phyloP scores from a whole-genome alignment of 495 filamentous ascomycete species.

The Neurospora sp. region DNA sequence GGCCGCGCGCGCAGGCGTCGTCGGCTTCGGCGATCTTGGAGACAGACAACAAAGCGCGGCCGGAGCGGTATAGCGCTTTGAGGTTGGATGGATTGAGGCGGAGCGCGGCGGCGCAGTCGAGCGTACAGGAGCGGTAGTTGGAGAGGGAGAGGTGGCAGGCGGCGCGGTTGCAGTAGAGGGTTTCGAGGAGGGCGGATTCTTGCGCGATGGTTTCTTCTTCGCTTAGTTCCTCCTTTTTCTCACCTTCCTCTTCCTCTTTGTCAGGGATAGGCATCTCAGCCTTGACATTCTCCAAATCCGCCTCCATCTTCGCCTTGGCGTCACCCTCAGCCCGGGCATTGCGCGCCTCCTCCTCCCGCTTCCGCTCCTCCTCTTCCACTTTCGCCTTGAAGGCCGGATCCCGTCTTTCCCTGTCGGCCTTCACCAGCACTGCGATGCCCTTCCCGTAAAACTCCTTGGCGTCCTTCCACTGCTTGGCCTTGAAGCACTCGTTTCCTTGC shows the following conservation, averaged over 20 bases:
- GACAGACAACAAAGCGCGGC: constrained; percentile 62
- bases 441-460: constrained; percentile 89
- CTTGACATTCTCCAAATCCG: constrained; percentile 5
- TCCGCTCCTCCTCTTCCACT: constrained; percentile 19
- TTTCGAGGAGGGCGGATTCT: constrained; percentile 49
- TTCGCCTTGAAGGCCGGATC: constrained; percentile 7
- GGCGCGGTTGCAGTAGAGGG: constrained; percentile 75
- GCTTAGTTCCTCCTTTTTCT: constrained; percentile 24
- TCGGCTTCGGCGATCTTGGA: constrained; percentile 63
- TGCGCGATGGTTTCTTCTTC: constrained; percentile 44
- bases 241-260: background rate
- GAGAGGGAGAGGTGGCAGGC: constrained; percentile 61
- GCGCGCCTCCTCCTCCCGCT: background rate
- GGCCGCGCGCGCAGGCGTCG: constrained; percentile 60
- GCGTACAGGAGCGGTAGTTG: constrained; percentile 75
- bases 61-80: constrained; percentile 83
- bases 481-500: constrained; percentile 81
- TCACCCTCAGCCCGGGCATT: constrained; percentile 28
- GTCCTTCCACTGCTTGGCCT: constrained; percentile 62
- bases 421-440: constrained; percentile 54
- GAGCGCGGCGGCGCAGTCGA: constrained; percentile 73
- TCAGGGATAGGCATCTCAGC: background rate
- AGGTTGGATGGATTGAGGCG: constrained; percentile 65
- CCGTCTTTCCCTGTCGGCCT: constrained; percentile 41
- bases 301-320: constrained; percentile 19